Evolutionary conservation across 1,139 yeast genomes (phyloP), one percentile per base, ranked within the genome.

Genomic region (Pneumocystis jirovecii): DNA sequence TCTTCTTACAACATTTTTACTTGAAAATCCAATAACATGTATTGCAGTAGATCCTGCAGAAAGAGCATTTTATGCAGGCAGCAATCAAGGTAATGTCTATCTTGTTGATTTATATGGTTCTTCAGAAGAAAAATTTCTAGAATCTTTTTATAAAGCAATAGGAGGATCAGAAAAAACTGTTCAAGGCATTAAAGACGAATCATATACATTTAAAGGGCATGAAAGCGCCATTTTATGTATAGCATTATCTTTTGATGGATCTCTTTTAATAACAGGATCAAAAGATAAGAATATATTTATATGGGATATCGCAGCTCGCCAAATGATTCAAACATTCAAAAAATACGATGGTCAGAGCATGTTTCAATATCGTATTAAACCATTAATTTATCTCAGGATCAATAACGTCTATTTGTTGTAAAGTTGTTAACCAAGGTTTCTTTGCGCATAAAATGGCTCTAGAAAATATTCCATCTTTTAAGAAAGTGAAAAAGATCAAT

Each of bases 11-110:
- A 89, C 96, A 0, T 85, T 89, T 72, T 85, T 91, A 15, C 76
- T 87, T 57, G 83, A 86, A 1, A 73, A 75, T 37, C 80, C 87
- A 0, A 81, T 88, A 12, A 81, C 81, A 31, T 77, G 86, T 29
- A 68, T 93, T 21, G 80, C 84, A 0, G 76, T 82, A n/a, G 98
- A 93, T 73, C 91, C 96, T 0, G 89, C 93, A 0, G 89, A 85
- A 71, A 79, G 97, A 70, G 81, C 84, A 0, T 68, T 87, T 0
- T 93, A 87, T 73, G 83, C 82, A 2, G 97, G 96, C 1, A 76
- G 86, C 42, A 72, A 76, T 1, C 80, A 83, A 68, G 97, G 97
- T 17, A 72, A 76, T 25, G 81, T 89, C 60, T 78, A 86, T 69
- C 74, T 78, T 34, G 79, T 88, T 15, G 82, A 85, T 19, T 74